A percentile compares a stretch with the other conserved stretches of the same genome.
Conservation (phyloP, 768 basidiomycete genomes). For the Boletus sp. region DNA sequence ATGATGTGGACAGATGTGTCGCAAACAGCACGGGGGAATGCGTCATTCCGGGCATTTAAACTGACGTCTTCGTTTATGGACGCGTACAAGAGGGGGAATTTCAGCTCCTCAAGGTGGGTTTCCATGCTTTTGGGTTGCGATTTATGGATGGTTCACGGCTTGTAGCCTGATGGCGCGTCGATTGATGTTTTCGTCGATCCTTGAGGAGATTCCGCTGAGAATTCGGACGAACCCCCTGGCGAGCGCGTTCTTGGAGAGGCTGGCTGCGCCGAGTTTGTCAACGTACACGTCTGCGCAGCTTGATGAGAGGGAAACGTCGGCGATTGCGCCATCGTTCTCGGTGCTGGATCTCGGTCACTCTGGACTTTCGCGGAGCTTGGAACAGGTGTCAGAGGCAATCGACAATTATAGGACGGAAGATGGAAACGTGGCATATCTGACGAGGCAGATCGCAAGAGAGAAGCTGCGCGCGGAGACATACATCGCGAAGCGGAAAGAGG, state of each 20-base stretch:
- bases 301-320: conserved; percentile 38
- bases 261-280: conserved; percentile 47
- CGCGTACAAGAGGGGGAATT: conserved; percentile 79
- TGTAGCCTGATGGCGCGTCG: conserved; percentile 74
- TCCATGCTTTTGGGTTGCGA: not conserved
- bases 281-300: conserved; percentile 38
- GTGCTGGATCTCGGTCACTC: conserved; percentile 68
- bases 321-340: conserved; percentile 61
- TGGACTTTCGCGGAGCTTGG: conserved; percentile 72
- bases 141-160: conserved; percentile 11
- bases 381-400: conserved; percentile 81
- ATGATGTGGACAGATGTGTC: conserved; percentile 58
- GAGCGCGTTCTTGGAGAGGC: conserved; percentile 70
- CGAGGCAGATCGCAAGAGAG: conserved; percentile 86
- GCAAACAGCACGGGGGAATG: conserved; percentile 76
- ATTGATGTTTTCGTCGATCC: conserved; percentile 80
- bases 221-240: conserved; percentile 80
- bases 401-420: conserved; percentile 89
- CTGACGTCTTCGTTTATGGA: conserved; percentile 78
- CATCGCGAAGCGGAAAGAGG: conserved; percentile 84
- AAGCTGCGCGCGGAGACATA: conserved; percentile 75
- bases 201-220: conserved; percentile 83
- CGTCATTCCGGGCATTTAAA: conserved; percentile 86
- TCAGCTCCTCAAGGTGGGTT: conserved; percentile 78
- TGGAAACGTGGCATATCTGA: conserved; percentile 86